phyloP scores from a whole-genome alignment of 2,329 filamentous ascomycete species.

The Xylariomycetidae sp. region DNA sequence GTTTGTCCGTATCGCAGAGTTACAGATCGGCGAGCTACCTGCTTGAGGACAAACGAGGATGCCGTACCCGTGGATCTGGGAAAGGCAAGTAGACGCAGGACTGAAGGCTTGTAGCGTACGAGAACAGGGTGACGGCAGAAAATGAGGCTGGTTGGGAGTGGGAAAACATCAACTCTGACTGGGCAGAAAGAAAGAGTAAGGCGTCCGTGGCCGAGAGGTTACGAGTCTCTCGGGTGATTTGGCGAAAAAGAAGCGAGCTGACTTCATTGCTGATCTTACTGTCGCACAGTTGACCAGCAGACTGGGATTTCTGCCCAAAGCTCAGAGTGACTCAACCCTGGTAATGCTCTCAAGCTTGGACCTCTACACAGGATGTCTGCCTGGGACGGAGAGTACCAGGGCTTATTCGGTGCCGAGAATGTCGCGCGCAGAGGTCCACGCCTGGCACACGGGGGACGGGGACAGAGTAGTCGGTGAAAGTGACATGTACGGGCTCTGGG shows the following conservation, averaged over 20 bases:
- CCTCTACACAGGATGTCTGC: conserved; percentile 18
- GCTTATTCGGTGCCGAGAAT: conserved; percentile 2
- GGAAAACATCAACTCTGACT: too few relatives aligned
- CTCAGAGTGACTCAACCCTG: conserved; percentile 15
- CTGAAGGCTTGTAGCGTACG: conserved; percentile 5
- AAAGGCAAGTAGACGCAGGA: conserved; percentile 14
- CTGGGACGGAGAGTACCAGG: conserved; percentile 15
- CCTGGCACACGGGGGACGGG: too few relatives aligned
- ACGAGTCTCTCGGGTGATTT: neutral
- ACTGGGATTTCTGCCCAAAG: conserved; percentile 14
- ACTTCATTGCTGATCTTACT: conserved; percentile 24
- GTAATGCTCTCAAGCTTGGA: conserved; percentile 16
- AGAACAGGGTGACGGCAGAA: conserved; percentile 18
- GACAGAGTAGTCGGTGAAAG: too few relatives aligned
- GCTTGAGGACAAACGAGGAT: conserved; percentile 21
- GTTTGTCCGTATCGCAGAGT: conserved; percentile 13
- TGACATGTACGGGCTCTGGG: too few relatives aligned
- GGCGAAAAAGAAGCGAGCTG: neutral
- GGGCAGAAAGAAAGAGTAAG: too few relatives aligned
- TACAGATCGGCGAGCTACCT: conserved; percentile 13
- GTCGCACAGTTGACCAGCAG: conserved; percentile 22
- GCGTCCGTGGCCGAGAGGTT: too few relatives aligned
- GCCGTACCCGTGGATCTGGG: conserved; percentile 17
- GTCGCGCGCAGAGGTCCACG: neutral
- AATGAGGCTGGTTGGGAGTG: conserved; percentile 9